phyloP scores from a whole-genome alignment of 495 filamentous ascomycete species.

The Podospora tetraspora region DNA sequence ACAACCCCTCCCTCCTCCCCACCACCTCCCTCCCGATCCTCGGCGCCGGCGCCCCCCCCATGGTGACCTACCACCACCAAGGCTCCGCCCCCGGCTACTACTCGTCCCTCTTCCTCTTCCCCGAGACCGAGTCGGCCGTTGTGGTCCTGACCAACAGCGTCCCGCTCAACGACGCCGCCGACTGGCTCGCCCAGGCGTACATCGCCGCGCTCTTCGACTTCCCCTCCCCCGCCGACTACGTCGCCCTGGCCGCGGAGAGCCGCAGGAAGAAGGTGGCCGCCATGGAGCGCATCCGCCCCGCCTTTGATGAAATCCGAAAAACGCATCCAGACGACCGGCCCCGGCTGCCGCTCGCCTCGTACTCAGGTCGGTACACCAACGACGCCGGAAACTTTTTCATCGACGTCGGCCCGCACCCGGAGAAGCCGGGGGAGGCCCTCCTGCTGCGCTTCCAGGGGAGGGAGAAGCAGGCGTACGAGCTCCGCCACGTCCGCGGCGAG shows the following conservation, averaged over 20 bases:
- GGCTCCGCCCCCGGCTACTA: slow-evolving; percentile 21
- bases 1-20: slow-evolving; percentile 11
- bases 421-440: neutral
- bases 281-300: neutral
- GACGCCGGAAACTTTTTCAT: slow-evolving; percentile 3
- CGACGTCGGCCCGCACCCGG: neutral
- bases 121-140: slow-evolving; percentile 23
- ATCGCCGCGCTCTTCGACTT: slow-evolving; percentile 21
- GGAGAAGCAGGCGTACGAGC: slow-evolving; percentile 9
- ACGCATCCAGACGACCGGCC: neutral
- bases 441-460: slow-evolving; percentile 12
- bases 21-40: slow-evolving; percentile 15
- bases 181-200: slow-evolving; percentile 28
- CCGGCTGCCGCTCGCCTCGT: neutral
- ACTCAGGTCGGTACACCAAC: slow-evolving; percentile 4
- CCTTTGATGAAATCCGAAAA: neutral
- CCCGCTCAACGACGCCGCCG: slow-evolving; percentile 23
- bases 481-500: slow-evolving; percentile 6
- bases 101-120: slow-evolving; percentile 22
- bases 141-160: slow-evolving; percentile 28
- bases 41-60: slow-evolving; percentile 10
- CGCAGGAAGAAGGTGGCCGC: neutral
- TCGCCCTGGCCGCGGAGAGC: slow-evolving; percentile 3
- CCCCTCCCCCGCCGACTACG: neutral
- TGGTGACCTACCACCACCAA: slow-evolving; percentile 26